Base-by-base conservation (phyloP, 192 early-diverging fungal species). In the Phycomyces nitens region DNA sequence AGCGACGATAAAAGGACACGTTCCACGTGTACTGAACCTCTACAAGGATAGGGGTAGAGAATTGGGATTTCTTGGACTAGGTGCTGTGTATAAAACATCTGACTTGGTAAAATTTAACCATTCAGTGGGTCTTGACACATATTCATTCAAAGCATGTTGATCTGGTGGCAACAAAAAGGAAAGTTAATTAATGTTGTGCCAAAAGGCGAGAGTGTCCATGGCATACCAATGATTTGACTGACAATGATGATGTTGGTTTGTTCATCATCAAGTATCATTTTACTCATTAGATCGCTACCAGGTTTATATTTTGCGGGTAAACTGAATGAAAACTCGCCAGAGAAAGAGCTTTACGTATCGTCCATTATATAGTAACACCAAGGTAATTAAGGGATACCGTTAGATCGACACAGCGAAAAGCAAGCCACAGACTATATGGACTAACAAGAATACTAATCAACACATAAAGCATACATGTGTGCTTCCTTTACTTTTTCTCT, bases 1-100 rank as follows among this genome's bases (percentile, higher is more conserved):
- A 53, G 18, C 60, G 60, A 39, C 29, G 60, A 53, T 53, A 62
- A 53, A 62, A 62, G 3, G 47, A 20, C 60, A 62, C 53, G 27
- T 53, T 52, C 6, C 20, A 47, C 22, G 51, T 62, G 51, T 62
- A 53, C 16, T 53, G 47, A 27, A 62, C 50, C 53, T 62, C 15
- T 23, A 62, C 21, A 53, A 62, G 20, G 8, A 62, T 24, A 62
- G 50, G 60, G 21, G 60, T 26, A 55, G 27, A 55, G 24, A 55
- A 55, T 29, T 29, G 3, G 53, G 29, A 55, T 55, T 55, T 55
- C 29, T 55, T 55, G 53, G 16, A 55, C 29, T 55, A 55, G 24
- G 14, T 34, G 53, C 16, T 27, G 22, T 55, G 29, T 55, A 55
- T 14, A 55, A 10, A 54, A 54, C 21, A 54, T 53, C 51, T 54